Percentiles rank a stretch among this genome's conserved stretches.
Evolutionary conservation across 1,284 basidiomycete genomes (phyloP).

Genomic region (Abortiporus biennis): DNA sequence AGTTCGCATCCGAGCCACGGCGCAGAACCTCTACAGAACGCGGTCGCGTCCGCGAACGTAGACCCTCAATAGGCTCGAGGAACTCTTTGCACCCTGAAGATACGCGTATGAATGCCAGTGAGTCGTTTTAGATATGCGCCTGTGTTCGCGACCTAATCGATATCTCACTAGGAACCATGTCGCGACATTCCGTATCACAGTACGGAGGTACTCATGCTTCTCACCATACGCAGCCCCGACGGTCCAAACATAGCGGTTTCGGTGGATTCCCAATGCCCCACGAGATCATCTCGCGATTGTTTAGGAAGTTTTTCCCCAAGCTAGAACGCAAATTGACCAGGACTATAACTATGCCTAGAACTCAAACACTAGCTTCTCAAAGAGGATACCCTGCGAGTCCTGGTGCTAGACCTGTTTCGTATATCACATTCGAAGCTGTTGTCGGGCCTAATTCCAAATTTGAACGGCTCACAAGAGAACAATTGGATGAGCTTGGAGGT

Average conservation of each 20-base stretch:
- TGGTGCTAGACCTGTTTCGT: constrained; percentile 60
- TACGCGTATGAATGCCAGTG: background rate
- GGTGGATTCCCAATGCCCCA: constrained; percentile 92
- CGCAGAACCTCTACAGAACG: background rate
- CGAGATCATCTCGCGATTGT: constrained; percentile 34
- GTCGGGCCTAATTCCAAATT: constrained; percentile 91
- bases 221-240: constrained; percentile 15
- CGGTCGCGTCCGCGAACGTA: constrained; percentile 5
- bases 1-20: constrained; percentile 37
- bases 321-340: constrained; percentile 22
- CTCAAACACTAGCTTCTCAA: constrained; percentile 25
- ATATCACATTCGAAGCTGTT: constrained; percentile 81
- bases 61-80: background rate
- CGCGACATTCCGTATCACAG: constrained; percentile 2
- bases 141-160: no score
- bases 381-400: constrained; percentile 20
- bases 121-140: no score
- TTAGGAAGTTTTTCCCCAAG: constrained; percentile 21
- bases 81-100: background rate
- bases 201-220: constrained; percentile 9
- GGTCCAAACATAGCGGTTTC: constrained; percentile 46
- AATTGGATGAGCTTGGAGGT: constrained; percentile 89
- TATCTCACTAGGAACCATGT: no score
- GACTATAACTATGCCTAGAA: constrained; percentile 25
- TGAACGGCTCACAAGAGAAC: constrained; percentile 71